Conservation (phyloP, 2,329 filamentous ascomycete genomes). For the Escovopsis sp. region DNA sequence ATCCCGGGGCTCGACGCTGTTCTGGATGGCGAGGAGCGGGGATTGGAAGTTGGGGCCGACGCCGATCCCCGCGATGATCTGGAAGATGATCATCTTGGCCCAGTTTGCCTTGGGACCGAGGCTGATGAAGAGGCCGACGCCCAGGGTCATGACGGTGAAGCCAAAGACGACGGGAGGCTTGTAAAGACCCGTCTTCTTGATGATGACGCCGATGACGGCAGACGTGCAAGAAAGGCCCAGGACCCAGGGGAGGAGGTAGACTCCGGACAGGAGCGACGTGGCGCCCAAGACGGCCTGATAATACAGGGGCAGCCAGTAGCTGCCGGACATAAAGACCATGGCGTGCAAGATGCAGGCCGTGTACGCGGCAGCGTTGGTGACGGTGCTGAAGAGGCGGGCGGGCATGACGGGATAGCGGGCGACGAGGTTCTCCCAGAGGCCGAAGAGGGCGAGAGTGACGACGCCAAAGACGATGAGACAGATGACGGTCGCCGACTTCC, state of each 20-base stretch:
- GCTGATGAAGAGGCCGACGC: conserved; percentile 49
- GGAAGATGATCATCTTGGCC: conserved; percentile 43
- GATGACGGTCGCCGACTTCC: conserved; percentile 60
- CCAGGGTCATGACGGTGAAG: conserved; percentile 44
- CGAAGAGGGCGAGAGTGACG: conserved; percentile 48
- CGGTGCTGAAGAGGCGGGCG: conserved; percentile 49
- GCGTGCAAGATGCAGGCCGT: conserved; percentile 57
- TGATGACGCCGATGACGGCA: conserved; percentile 38
- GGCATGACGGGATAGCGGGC: conserved; percentile 72
- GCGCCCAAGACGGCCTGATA: conserved; percentile 63
- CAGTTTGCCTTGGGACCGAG: conserved; percentile 41
- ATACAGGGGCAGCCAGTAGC: conserved; percentile 75
- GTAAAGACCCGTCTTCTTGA: conserved; percentile 52
- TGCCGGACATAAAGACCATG: conserved; percentile 60
- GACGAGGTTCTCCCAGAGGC: conserved; percentile 56
- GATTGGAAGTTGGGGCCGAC: conserved; percentile 56
- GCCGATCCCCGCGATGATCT: conserved; percentile 48
- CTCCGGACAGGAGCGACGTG: conserved; percentile 54
- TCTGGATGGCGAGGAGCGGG: conserved; percentile 54
- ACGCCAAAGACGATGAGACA: conserved; percentile 64
- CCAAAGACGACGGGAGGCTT: conserved; percentile 44
- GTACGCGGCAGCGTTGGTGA: conserved; percentile 52
- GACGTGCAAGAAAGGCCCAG: conserved; percentile 52
- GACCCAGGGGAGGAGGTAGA: conserved; percentile 59
- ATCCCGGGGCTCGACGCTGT: conserved; percentile 43